A percentile compares a stretch with the other conserved stretches of the same genome.
phyloP scores from a whole-genome alignment of 352 stramenopile genomes.

The Plasmopara halstedii region DNA sequence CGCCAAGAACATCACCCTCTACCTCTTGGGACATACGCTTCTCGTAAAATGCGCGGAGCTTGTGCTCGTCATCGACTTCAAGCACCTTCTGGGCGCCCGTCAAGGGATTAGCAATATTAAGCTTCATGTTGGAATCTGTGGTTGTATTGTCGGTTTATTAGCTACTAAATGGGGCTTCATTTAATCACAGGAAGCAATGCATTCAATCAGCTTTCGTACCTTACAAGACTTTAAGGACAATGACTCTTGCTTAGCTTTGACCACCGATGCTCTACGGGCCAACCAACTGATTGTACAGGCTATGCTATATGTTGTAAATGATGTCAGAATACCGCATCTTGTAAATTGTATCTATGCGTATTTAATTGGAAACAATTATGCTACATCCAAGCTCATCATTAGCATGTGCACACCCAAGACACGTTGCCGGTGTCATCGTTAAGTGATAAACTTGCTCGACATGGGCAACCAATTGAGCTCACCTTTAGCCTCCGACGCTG shows the following conservation, averaged over 20 bases:
- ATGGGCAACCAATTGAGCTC: slow-evolving; percentile 72
- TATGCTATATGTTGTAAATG: background rate
- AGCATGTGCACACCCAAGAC: too few species aligned
- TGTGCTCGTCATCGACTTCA: slow-evolving; percentile 99
- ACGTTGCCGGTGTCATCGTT: background rate
- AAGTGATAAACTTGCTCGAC: slow-evolving; percentile 5
- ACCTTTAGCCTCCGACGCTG: slow-evolving; percentile 9
- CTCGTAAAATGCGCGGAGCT: slow-evolving; percentile 98
- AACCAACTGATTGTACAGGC: too few species aligned
- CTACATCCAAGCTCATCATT: too few species aligned
- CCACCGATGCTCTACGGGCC: slow-evolving; percentile 22
- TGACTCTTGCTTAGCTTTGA: slow-evolving; percentile 29
- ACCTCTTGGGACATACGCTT: slow-evolving; percentile 99
- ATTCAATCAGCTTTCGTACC: slow-evolving; percentile 26
- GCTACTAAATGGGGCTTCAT: background rate
- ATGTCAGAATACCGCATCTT: background rate
- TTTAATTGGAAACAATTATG: too few species aligned
- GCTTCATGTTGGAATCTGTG: slow-evolving; percentile 88
- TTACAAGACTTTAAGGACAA: slow-evolving; percentile 80
- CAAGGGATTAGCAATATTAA: slow-evolving; percentile 99
- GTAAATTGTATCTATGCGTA: too few species aligned
- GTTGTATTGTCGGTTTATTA: background rate
- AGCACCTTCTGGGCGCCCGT: slow-evolving; percentile 99
- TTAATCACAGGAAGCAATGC: too few species aligned
- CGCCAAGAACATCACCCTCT: slow-evolving; percentile 96